Evolutionary conservation across 768 basidiomycete genomes (phyloP), one percentile per base, ranked within the genome.

Genomic region (Rhizopogon sp.): DNA sequence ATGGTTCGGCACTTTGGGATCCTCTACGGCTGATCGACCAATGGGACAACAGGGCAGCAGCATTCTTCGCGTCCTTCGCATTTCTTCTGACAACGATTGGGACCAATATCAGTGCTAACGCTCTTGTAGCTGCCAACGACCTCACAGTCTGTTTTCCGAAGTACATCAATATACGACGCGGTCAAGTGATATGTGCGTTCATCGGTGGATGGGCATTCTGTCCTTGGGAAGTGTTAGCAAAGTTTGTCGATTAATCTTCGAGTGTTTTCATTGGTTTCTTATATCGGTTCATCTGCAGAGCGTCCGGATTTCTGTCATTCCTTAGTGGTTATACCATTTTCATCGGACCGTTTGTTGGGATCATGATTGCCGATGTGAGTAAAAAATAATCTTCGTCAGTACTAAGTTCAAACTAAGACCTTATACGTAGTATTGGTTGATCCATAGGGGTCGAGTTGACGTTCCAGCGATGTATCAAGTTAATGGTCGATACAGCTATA

Each of bases 301-400:
- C 87, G 0, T 74, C 81, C 33, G 82, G 82, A 1, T 91, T 92
- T 70, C 65, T 92, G 62, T 73, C 74, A 13, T 92, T 93, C 70
- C 87, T 92, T 84, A 80, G 78, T 22, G 90, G 89, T 3, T 94
- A 93, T 63, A 86, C 90, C 0, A 85, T 93, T 20, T 91, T 96
- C 66, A 74, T 95, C 20, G 90, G 90, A 0, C 93, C 93, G 1
- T 87, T 96, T 59, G 84, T 87, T 33, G 88, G 87, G 22, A 84
- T 94, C 53, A 80, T 86, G 76, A 77, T 80, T 54, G 73, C 75
- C 22, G 78, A 80, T 51, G 76, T 87, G 62, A 59, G 85, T 72
- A 13, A 25, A 31, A 35, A 6, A 11, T 20, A 20, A 14, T 17
- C 9, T 10, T 46, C 25, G 39, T 35, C 33, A 33, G 13, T 13